Percentiles rank a stretch among this genome's conserved stretches.
phyloP scores from a whole-genome alignment of 2,329 filamentous ascomycete genomes.

The Cladorrhinum sp. region DNA sequence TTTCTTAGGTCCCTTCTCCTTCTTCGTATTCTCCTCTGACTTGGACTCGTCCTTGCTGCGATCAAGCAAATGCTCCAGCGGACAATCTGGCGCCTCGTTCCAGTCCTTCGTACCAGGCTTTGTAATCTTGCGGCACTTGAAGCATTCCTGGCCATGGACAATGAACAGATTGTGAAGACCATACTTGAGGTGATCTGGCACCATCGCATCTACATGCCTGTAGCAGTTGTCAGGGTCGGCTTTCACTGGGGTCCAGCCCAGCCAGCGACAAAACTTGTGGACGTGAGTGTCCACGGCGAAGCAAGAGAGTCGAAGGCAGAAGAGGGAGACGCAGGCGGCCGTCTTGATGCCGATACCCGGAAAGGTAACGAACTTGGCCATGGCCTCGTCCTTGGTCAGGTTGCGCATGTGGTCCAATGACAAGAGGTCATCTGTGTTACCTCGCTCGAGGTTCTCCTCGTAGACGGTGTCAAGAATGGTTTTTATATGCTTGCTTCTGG shows the following conservation, averaged over 20 bases:
- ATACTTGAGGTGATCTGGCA: constrained; percentile 54
- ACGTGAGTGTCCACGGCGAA: constrained; percentile 61
- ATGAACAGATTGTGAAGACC: constrained; percentile 55
- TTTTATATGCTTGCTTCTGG: constrained; percentile 72
- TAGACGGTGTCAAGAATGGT: constrained; percentile 69
- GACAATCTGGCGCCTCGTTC: constrained; percentile 47
- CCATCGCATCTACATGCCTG: constrained; percentile 50
- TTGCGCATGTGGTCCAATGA: constrained; percentile 51
- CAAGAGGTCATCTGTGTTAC: constrained; percentile 35
- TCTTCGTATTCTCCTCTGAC: constrained; percentile 10
- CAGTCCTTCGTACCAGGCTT: constrained; percentile 62
- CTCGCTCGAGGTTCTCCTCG: constrained; percentile 54
- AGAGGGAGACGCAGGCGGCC: constrained; percentile 54
- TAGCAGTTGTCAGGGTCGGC: constrained; percentile 47
- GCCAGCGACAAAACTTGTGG: constrained; percentile 49
- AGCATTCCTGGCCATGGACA: constrained; percentile 49
- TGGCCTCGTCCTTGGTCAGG: constrained; percentile 45
- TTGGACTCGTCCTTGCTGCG: constrained; percentile 31
- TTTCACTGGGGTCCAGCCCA: constrained; percentile 54
- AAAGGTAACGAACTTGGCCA: constrained; percentile 49
- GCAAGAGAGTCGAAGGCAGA: constrained; percentile 51
- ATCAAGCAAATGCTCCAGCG: constrained; percentile 41
- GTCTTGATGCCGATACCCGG: constrained; percentile 58
- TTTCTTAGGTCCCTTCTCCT: constrained; percentile 4
- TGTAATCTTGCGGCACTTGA: constrained; percentile 40